Evolutionary conservation across 169 alveolate species (phyloP), one percentile per base, ranked within the genome.

Genomic region (Plasmodium cynomolgi): DNA sequence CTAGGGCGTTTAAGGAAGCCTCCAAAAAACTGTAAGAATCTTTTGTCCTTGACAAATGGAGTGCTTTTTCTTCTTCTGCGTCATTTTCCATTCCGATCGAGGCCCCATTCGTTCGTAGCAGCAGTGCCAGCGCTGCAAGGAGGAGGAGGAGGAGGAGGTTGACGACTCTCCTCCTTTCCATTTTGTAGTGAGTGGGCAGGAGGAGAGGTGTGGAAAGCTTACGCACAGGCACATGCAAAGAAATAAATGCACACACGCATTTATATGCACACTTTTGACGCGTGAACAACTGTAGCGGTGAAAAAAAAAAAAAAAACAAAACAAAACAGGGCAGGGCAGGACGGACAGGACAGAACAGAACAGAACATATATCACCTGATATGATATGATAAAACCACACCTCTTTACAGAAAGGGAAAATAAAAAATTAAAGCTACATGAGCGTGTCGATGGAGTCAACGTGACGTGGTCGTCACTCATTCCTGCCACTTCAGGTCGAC

Each of bases 1-100:
- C 83, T 23, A 56, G 23, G 5, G 58, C 58, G 31, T 85, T 56
- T 15, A 56, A 54, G 26, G 85, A 56, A 5, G 34, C 77, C 68
- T 85, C 93, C 79, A 85, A 50, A 41, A 85, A 85, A 33, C 81
- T 85, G 41, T 75, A 50, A 2, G 85, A 31, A 23, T 74, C 58
- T 17, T 74, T 34, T 74, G 9, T 74, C 68, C 84, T 85, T 1
- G 84, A 50, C 17, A 85, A 26, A 23, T 85, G 68, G 26, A 85
- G 54, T 23, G 56, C 90, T 26, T 2, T 80, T 9, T 50, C 58
- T 90, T 79, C 31, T 8, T 54, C 44, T 13, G 29, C 39, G 54
- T 62, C 92, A 72, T 33, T 33, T 26, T 56, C 56, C 41, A 33
- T 62, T 31, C 71, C 80, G 5, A 31, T 83, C 44, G 47, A 31